A percentile compares a stretch with the other conserved stretches of the same genome.
phyloP scores from a whole-genome alignment of 371 early-diverging fungal genomes.

The Mucor irregularis region DNA sequence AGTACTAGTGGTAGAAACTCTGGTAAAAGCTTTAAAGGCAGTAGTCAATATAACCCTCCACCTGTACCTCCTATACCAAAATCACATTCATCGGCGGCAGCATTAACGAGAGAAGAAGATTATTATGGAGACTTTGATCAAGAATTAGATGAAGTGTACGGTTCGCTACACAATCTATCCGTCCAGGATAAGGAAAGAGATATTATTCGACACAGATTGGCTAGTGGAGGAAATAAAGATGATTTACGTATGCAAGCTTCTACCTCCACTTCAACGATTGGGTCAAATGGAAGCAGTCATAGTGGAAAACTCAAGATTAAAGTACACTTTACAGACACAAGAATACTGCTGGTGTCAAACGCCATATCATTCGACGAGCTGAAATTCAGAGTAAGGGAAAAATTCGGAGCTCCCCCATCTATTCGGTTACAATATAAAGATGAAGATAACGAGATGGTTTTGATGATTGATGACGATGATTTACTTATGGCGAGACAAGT shows the following conservation, averaged over 20 bases:
- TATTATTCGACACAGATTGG: constrained; percentile 9
- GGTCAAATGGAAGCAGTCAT: constrained; percentile 12
- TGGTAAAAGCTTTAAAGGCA: constrained; percentile 14
- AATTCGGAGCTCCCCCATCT: constrained; percentile 51
- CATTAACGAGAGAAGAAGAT: constrained; percentile 11
- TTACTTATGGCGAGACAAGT: constrained; percentile 77
- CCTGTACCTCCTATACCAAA: constrained; percentile 42
- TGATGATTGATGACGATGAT: constrained; percentile 93
- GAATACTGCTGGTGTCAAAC: constrained; percentile 68
- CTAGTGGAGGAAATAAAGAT: neutral
- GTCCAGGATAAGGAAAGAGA: constrained; percentile 16
- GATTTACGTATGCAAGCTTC: constrained; percentile 15
- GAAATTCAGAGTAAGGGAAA: constrained; percentile 61
- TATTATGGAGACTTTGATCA: constrained; percentile 29
- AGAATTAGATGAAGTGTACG: constrained; percentile 39
- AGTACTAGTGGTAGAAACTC: constrained; percentile 14
- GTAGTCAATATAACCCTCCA: constrained; percentile 25
- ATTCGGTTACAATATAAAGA: constrained; percentile 84
- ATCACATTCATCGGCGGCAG: no score
- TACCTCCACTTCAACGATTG: constrained; percentile 24
- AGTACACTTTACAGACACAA: constrained; percentile 74
- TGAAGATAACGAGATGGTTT: constrained; percentile 83
- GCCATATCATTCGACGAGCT: constrained; percentile 65
- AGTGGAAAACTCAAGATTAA: constrained; percentile 70
- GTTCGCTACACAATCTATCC: constrained; percentile 24